phyloP scores from a whole-genome alignment of 2,329 filamentous ascomycete species.

The Hyphodiscus sp. region DNA sequence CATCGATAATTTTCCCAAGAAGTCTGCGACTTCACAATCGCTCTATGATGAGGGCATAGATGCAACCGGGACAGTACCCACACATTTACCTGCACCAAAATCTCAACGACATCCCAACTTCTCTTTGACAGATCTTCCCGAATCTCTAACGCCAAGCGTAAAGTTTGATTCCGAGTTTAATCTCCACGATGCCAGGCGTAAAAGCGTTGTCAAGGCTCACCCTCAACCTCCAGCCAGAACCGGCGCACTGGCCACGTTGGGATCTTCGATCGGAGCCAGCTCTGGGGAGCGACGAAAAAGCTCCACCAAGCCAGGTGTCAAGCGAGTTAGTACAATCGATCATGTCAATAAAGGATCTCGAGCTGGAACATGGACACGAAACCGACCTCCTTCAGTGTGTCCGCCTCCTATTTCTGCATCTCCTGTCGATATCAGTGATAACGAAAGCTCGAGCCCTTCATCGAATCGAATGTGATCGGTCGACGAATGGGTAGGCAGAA shows the following conservation, averaged over 20 bases:
- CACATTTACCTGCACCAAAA: too few species aligned
- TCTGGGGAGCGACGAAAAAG: slow-evolving; percentile 12
- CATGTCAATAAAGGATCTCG: slow-evolving; percentile 15
- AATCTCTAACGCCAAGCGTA: too few species aligned
- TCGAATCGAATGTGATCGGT: too few species aligned
- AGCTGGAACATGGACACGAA: slow-evolving; percentile 3
- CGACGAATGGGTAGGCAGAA: too few species aligned
- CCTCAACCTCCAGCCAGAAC: slow-evolving; percentile 14
- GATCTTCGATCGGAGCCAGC: slow-evolving; percentile 17
- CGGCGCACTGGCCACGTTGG: slow-evolving; percentile 8
- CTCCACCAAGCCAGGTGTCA: slow-evolving; percentile 3
- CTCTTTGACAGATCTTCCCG: too few species aligned
- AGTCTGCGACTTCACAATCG: too few species aligned
- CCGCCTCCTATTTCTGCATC: slow-evolving; percentile 9
- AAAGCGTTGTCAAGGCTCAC: slow-evolving; percentile 15
- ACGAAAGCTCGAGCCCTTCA: too few species aligned
- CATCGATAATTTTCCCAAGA: too few species aligned
- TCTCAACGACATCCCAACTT: too few species aligned
- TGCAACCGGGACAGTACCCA: too few species aligned
- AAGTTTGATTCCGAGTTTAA: too few species aligned
- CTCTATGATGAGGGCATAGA: too few species aligned
- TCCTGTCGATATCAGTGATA: neutral
- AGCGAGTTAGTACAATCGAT: slow-evolving; percentile 17
- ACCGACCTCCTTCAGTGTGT: slow-evolving; percentile 16
- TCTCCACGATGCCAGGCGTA: slow-evolving; percentile 1